Base-by-base conservation (phyloP, 2,329 filamentous ascomycete genomes). In the Aspergillus quadrilineatus region DNA sequence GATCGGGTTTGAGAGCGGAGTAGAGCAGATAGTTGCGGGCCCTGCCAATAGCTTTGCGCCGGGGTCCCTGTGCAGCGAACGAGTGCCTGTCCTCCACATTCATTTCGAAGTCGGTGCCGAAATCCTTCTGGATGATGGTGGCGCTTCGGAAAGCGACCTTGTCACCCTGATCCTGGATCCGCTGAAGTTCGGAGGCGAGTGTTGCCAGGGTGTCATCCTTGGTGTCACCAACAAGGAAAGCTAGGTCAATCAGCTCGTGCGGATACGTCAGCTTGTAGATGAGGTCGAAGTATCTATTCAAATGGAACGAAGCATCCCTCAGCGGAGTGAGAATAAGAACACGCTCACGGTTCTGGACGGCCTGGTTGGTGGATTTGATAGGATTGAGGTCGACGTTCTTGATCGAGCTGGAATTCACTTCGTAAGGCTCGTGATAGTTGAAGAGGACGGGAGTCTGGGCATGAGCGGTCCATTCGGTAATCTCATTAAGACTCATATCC, bases 271-370 rank as follows among this genome's bases (percentile, higher is more conserved):
- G 82, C 73, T 94, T 86, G 60, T 88, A 86, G 65, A 99, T 80
- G 41, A 99, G 87, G 72, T 97, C 92, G 73, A 99, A 97, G 77
- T 97, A 93, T 75, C 93, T 92, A 58, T 85, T 84, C 54, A 99
- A 81, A 73, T 90, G 90, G 10, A 81, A 81, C 8, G 91, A 85
- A 56, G 94, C 93, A 74, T 99, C 92, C 75, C 94, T 91, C 52
- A 99, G 81, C 26, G 94, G 94, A 0, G 94, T 97, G 62, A 97
- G 82, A 72, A 99, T 90, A 54, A 99, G 86, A 51, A 99, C 83
- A 52, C 89, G 87, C 79, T 99, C 93, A 69, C 89, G 84, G 74
- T 95, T 96, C 65, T 81, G 76, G 50, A 89, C 74, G 30, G 92
- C 92, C 68, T 93, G 86, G 58, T 83, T 82, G 9, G 91, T 95